A percentile compares a stretch with the other conserved stretches of the same genome.
phyloP scores from a whole-genome alignment of 306 rosid species.

The Sphenostylis stenocarpa region DNA sequence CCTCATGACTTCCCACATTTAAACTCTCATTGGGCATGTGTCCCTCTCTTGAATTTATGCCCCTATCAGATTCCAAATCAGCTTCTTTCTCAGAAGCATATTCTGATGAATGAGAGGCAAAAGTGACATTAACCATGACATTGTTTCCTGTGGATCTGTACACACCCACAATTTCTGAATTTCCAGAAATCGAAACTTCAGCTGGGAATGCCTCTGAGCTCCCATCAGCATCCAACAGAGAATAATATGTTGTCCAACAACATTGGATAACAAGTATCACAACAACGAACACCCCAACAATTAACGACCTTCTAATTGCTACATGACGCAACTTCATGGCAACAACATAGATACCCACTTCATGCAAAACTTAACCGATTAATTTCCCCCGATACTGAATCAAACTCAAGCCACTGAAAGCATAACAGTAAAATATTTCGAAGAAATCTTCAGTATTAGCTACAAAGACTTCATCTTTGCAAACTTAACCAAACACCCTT shows the following conservation, averaged over 20 bases:
- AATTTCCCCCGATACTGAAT: neutral
- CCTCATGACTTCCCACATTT: constrained; percentile 22
- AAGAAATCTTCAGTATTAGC: neutral
- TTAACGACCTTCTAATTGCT: constrained; percentile 8
- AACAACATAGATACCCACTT: constrained; percentile 22
- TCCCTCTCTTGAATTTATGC: constrained; percentile 17
- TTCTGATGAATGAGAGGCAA: constrained; percentile 33
- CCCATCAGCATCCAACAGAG: constrained; percentile 25
- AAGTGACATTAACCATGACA: constrained; percentile 24
- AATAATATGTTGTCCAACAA: constrained; percentile 28
- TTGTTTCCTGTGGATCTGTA: constrained; percentile 16
- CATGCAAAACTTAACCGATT: constrained; percentile 14
- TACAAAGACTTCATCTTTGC: neutral
- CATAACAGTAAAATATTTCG: neutral
- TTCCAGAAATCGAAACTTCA: constrained; percentile 30
- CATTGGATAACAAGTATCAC: constrained; percentile 33
- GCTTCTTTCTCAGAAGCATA: constrained; percentile 34
- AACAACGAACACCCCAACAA: constrained; percentile 25
- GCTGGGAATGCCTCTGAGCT: constrained; percentile 24
- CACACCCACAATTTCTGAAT: constrained; percentile 18
- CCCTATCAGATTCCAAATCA: constrained; percentile 25
- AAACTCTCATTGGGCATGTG: constrained; percentile 9
- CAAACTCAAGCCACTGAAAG: neutral
- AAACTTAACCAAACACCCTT: constrained; percentile 1
- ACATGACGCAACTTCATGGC: neutral